Conservation (phyloP, 257 asterid genomes). For the Capsicum pubescens region DNA sequence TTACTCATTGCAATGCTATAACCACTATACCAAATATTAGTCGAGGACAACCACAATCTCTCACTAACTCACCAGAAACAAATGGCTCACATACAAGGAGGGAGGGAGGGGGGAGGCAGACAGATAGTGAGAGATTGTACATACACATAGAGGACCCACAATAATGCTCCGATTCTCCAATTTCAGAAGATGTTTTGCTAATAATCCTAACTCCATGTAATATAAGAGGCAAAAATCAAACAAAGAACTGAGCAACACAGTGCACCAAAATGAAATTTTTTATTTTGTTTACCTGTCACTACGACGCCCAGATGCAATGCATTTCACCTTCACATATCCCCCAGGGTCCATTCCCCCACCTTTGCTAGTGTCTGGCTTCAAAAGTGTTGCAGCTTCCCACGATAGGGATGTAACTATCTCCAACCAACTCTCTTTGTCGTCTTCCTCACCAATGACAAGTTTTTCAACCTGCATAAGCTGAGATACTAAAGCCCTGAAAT, state of each 20-base stretch:
- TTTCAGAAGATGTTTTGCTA: slow-evolving; percentile 6
- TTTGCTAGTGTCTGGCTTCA: slow-evolving; percentile 90
- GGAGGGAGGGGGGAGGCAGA: slow-evolving; percentile 12
- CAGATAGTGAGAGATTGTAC: neutral
- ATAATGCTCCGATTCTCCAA: slow-evolving; percentile 11
- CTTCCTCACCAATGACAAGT: slow-evolving; percentile 72
- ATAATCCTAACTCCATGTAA: neutral
- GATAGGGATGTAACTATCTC: slow-evolving; percentile 86
- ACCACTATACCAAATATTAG: neutral
- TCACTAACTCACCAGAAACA: neutral
- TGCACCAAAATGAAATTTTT: slow-evolving; percentile 15
- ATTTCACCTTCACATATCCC: slow-evolving; percentile 90
- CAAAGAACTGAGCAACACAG: slow-evolving; percentile 3
- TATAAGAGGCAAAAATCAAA: neutral
- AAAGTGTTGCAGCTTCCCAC: slow-evolving; percentile 94
- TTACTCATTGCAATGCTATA: slow-evolving; percentile 24
- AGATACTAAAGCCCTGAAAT: slow-evolving; percentile 89
- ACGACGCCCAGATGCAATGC: slow-evolving; percentile 87
- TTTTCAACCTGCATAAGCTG: slow-evolving; percentile 96
- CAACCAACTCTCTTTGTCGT: slow-evolving; percentile 84
- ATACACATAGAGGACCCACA: slow-evolving; percentile 9
- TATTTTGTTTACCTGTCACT: slow-evolving; percentile 70
- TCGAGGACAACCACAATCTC: neutral
- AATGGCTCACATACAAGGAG: neutral
- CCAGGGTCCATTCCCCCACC: slow-evolving; percentile 99